phyloP scores from a whole-genome alignment of 176 grass and related monocot genomes.

The Olyra latifolia region DNA sequence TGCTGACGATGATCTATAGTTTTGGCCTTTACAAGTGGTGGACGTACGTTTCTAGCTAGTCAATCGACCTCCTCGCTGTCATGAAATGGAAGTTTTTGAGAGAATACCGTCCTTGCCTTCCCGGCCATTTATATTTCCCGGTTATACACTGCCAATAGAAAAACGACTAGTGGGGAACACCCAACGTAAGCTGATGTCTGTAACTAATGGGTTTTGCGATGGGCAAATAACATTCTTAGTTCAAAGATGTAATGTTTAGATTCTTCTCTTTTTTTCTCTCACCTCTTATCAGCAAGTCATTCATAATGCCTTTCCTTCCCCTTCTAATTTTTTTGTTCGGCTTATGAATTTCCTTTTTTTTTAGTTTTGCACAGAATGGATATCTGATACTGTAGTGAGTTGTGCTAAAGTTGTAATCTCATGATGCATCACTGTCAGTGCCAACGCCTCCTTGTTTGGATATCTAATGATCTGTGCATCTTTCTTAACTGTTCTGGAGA shows the following conservation, averaged over 20 bases:
- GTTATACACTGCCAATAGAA: slow-evolving; percentile 26
- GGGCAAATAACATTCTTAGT: slow-evolving; percentile 35
- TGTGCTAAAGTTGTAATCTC: background rate
- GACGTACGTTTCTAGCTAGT: slow-evolving; percentile 86
- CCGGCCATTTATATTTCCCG: slow-evolving; percentile 22
- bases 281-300: background rate
- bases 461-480: background rate
- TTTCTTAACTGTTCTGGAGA: background rate
- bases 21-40: slow-evolving; percentile 93
- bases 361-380: background rate
- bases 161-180: slow-evolving; percentile 19
- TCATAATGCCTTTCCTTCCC: background rate
- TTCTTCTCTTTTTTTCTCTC: background rate
- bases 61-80: background rate
- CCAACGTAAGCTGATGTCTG: slow-evolving; percentile 33
- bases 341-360: background rate
- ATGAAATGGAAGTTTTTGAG: slow-evolving; percentile 27
- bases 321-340: background rate
- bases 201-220: slow-evolving; percentile 46
- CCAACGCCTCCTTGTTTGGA: background rate
- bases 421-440: background rate
- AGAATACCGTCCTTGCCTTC: slow-evolving; percentile 20
- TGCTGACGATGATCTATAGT: slow-evolving; percentile 69
- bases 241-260: slow-evolving; percentile 11
- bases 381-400: background rate